Percentiles rank a stretch among this genome's conserved stretches.
phyloP scores from a whole-genome alignment of 2,329 filamentous ascomycete species.

The Diaporthe sp. region DNA sequence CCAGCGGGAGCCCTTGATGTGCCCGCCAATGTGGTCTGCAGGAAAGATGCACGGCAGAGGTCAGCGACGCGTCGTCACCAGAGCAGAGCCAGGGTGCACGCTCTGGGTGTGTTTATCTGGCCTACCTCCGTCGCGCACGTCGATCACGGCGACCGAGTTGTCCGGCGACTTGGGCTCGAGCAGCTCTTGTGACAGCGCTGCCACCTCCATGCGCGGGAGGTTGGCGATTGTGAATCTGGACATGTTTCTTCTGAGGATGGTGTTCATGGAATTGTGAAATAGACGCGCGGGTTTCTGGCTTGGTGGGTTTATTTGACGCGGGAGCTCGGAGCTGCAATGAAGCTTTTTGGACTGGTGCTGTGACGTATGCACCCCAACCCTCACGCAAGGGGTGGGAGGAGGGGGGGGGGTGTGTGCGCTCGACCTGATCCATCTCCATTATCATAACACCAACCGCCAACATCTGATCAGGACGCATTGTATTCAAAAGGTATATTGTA shows the following conservation, averaged over 20 bases:
- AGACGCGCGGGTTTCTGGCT: neutral
- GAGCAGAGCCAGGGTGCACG: neutral
- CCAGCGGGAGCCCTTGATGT: constrained; percentile 83
- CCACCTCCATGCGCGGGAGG: constrained; percentile 75
- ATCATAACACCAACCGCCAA: too few species aligned
- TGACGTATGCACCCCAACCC: constrained; percentile 16
- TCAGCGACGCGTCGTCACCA: neutral
- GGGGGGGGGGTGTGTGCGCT: neutral
- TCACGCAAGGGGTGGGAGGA: neutral
- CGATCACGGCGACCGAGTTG: constrained; percentile 76
- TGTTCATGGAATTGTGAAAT: constrained; percentile 23
- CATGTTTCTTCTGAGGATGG: constrained; percentile 30
- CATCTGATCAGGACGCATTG: too few species aligned
- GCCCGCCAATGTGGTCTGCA: constrained; percentile 87
- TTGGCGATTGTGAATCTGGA: constrained; percentile 56
- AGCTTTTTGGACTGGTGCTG: neutral
- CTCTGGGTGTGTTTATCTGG: constrained; percentile 51
- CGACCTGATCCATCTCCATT: too few species aligned
- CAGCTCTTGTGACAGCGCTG: constrained; percentile 74
- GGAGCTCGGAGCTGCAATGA: neutral
- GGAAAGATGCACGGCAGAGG: neutral
- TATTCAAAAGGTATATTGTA: too few species aligned
- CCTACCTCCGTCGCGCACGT: constrained; percentile 88
- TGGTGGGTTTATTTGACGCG: neutral
- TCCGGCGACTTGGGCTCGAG: constrained; percentile 57